Evolutionary conservation across 1,284 basidiomycete genomes (phyloP).

Genomic region (Papiliotrema nemorosa): DNA sequence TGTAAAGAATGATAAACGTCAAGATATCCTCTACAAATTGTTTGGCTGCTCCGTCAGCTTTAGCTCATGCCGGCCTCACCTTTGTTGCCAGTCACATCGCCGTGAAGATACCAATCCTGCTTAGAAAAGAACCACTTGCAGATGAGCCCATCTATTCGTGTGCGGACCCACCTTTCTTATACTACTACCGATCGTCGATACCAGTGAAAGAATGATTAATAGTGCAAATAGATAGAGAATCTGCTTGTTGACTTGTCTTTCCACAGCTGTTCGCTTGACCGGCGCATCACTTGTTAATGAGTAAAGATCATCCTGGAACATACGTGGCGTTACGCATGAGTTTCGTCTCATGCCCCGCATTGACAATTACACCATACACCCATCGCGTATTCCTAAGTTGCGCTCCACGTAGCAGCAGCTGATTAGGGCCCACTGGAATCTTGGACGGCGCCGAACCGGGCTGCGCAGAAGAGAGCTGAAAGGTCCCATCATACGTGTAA

Average conservation of each 20-base stretch:
- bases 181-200: slow-evolving; percentile 86
- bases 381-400: slow-evolving; percentile 96
- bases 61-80: slow-evolving; percentile 22
- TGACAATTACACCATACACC: slow-evolving; percentile 91
- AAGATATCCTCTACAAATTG: slow-evolving; percentile 66
- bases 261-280: slow-evolving; percentile 94
- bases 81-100: slow-evolving; percentile 45
- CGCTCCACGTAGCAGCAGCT: slow-evolving; percentile 88
- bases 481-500: slow-evolving; percentile 84
- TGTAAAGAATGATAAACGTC: slow-evolving; percentile 98
- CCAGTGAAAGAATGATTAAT: slow-evolving; percentile 79
- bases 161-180: slow-evolving; percentile 59
- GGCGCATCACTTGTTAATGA: slow-evolving; percentile 69
- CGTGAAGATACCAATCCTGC: slow-evolving; percentile 75
- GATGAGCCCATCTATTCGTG: neutral
- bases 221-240: slow-evolving; percentile 94
- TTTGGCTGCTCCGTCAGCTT: slow-evolving; percentile 7
- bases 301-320: neutral
- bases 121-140: slow-evolving; percentile 72
- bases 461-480: slow-evolving; percentile 58
- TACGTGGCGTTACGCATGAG: slow-evolving; percentile 90
- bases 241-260: slow-evolving; percentile 92
- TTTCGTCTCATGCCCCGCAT: slow-evolving; percentile 98
- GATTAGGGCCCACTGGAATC: slow-evolving; percentile 89
- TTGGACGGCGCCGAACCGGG: slow-evolving; percentile 56